phyloP scores from a whole-genome alignment of 2,329 filamentous ascomycete genomes.

The Sarocladium strictum region DNA sequence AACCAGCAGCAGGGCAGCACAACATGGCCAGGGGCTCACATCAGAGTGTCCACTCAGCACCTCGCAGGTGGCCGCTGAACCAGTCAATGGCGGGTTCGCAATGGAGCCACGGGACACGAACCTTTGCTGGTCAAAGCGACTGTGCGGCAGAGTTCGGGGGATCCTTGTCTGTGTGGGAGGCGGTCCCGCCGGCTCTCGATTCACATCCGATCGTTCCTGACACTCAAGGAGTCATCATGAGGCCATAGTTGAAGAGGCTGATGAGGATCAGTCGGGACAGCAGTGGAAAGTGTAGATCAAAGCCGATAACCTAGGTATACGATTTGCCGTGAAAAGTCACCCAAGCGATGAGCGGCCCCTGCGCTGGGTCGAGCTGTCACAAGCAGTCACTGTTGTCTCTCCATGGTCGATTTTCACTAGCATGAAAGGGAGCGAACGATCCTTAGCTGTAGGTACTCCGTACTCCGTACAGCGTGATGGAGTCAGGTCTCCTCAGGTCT shows the following conservation, averaged over 20 bases:
- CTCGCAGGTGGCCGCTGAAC: background rate
- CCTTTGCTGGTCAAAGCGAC: constrained; percentile 1
- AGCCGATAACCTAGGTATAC: no score
- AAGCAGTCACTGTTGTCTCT: background rate
- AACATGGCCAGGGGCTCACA: constrained; percentile 1
- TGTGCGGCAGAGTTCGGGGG: constrained; percentile 5
- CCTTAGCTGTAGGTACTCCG: no score
- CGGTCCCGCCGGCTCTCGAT: constrained; percentile 1
- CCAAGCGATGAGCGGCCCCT: background rate
- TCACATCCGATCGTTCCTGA: background rate
- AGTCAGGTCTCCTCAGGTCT: background rate
- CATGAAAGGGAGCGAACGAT: background rate
- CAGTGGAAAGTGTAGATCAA: background rate
- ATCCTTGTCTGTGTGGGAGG: constrained; percentile 1
- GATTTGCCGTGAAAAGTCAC: no score
- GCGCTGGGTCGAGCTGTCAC: background rate
- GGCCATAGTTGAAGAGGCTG: background rate
- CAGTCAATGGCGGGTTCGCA: background rate
- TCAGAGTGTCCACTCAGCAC: constrained; percentile 1
- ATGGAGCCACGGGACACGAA: constrained; percentile 6
- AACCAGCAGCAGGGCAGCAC: constrained; percentile 4
- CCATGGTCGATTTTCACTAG: background rate
- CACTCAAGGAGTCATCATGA: background rate
- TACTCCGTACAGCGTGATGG: background rate
- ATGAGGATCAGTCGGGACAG: background rate